These are phyloP conservation scores for Mycena crocata DNA, from an alignment of 768 basidiomycete species.

Conservation along the genomic window DNA sequence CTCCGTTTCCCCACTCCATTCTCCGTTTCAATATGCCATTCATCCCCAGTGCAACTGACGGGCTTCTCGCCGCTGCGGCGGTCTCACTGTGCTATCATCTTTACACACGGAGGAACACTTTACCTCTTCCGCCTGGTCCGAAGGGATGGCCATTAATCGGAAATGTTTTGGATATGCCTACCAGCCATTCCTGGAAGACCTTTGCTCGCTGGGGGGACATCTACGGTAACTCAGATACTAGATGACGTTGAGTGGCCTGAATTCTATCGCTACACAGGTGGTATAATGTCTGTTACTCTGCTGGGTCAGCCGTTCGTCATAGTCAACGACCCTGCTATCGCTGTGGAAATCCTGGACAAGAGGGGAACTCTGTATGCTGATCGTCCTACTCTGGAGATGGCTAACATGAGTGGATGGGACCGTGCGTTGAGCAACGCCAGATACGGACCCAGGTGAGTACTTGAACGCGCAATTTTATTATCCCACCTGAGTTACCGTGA, in stretches of 20 bases:
- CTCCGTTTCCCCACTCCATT: neutral
- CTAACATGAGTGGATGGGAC: constrained; percentile 37
- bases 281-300: constrained; percentile 32
- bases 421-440: constrained; percentile 18
- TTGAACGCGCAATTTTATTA: too few relatives aligned
- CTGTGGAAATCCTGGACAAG: constrained; percentile 51
- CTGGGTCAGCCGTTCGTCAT: constrained; percentile 35
- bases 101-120: neutral
- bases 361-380: constrained; percentile 56
- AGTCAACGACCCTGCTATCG: constrained; percentile 32
- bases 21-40: constrained; percentile 15
- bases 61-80: constrained; percentile 10
- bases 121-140: constrained; percentile 23
- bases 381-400: constrained; percentile 54
- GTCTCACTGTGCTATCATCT: constrained; percentile 15
- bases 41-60: constrained; percentile 11
- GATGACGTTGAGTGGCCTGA: neutral
- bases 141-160: constrained; percentile 25
- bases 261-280: constrained; percentile 8
- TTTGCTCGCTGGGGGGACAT: constrained; percentile 27
- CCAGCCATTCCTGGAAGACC: constrained; percentile 21
- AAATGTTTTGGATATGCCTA: constrained; percentile 21
- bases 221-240: neutral
- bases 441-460: constrained; percentile 19
- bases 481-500: neutral